Percentiles rank a stretch among this genome's conserved stretches.
Conservation (phyloP, 2,329 filamentous ascomycete species). For the Penicillium sclerotigenum region DNA sequence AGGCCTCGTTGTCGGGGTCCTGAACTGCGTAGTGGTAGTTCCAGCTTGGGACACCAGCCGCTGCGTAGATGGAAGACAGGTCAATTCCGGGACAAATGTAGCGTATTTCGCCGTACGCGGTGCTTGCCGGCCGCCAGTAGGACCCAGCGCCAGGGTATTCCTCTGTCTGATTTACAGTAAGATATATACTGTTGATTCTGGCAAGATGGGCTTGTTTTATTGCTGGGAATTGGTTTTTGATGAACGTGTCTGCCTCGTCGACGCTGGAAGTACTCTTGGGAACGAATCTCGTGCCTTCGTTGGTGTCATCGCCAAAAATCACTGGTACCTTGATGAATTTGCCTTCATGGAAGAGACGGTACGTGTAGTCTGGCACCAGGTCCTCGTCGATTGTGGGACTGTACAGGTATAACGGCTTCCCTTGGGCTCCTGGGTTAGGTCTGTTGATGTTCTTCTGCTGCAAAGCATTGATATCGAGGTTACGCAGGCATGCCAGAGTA, state of each 20-base stretch:
- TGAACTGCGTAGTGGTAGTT: slow-evolving; percentile 69
- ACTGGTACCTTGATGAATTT: slow-evolving; percentile 53
- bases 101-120: slow-evolving; percentile 62
- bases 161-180: slow-evolving; percentile 45
- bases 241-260: slow-evolving; percentile 52
- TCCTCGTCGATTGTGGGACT: slow-evolving; percentile 51
- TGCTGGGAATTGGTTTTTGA: slow-evolving; percentile 58
- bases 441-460: slow-evolving; percentile 48
- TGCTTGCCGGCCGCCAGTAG: slow-evolving; percentile 58
- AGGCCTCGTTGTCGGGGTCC: slow-evolving; percentile 52
- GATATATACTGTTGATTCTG: slow-evolving; percentile 56
- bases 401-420: slow-evolving; percentile 51
- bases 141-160: slow-evolving; percentile 50
- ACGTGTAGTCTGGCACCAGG: slow-evolving; percentile 52
- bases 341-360: slow-evolving; percentile 48
- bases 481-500: slow-evolving; percentile 51
- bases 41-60: slow-evolving; percentile 48
- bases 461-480: slow-evolving; percentile 43
- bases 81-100: slow-evolving; percentile 63
- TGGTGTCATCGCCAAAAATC: slow-evolving; percentile 59
- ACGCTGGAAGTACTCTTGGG: slow-evolving; percentile 49
- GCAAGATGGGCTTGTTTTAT: slow-evolving; percentile 52
- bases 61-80: slow-evolving; percentile 47
- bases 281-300: slow-evolving; percentile 64
- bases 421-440: slow-evolving; percentile 45